Evolutionary conservation across 352 stramenopile genomes (phyloP).

Genomic region (Phytophthora palmivora): DNA sequence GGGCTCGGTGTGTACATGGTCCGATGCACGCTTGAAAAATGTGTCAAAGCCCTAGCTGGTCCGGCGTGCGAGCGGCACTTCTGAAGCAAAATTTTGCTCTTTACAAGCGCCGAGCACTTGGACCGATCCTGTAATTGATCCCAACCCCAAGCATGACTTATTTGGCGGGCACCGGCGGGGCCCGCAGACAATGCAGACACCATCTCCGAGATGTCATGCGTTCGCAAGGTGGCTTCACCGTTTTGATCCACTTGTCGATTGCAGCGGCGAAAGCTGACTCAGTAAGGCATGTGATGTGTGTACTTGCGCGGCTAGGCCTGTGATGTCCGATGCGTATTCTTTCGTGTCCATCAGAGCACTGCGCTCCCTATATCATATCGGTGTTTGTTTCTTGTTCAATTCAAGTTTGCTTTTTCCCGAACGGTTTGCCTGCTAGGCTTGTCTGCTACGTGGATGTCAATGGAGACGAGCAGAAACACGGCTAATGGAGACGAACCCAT

Average conservation of each 20-base stretch:
- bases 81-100: slow-evolving; percentile 15
- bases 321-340: slow-evolving; percentile 18
- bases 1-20: slow-evolving; percentile 19
- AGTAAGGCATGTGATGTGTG: too few relatives aligned
- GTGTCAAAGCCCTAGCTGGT: slow-evolving; percentile 12
- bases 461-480: slow-evolving; percentile 23
- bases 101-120: slow-evolving; percentile 11
- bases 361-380: slow-evolving; percentile 40
- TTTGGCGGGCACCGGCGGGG: slow-evolving; percentile 11
- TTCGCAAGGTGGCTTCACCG: slow-evolving; percentile 23
- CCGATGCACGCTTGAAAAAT: slow-evolving; percentile 24
- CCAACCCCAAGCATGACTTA: slow-evolving; percentile 19
- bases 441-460: slow-evolving; percentile 30
- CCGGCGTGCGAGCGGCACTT: slow-evolving; percentile 17
- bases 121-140: slow-evolving; percentile 26
- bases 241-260: slow-evolving; percentile 28
- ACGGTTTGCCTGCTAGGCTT: slow-evolving; percentile 10
- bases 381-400: slow-evolving; percentile 28
- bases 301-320: neutral
- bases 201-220: slow-evolving; percentile 14
- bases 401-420: slow-evolving; percentile 26
- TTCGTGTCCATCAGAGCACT: slow-evolving; percentile 24
- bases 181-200: slow-evolving; percentile 20
- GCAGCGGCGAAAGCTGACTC: neutral
- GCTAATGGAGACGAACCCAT: neutral